phyloP scores from a whole-genome alignment of 2,329 filamentous ascomycete genomes.

The Chaetoscypha palmicola region DNA sequence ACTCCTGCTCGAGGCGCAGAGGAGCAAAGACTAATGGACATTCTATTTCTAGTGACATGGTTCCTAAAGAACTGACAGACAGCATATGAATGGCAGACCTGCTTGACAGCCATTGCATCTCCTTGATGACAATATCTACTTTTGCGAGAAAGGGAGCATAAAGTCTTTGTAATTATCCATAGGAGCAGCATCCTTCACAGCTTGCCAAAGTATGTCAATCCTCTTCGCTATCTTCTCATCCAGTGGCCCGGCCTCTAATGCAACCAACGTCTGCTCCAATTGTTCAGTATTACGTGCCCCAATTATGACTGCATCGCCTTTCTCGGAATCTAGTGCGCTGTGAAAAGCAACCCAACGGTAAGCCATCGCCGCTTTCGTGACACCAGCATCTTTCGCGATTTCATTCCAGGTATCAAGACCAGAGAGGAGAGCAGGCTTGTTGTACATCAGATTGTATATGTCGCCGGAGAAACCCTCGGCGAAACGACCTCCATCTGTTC shows the following conservation, averaged over 20 bases:
- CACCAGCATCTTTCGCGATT: slow-evolving; percentile 28
- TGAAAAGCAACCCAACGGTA: slow-evolving; percentile 34
- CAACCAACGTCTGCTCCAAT: slow-evolving; percentile 21
- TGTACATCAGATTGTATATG: slow-evolving; percentile 8
- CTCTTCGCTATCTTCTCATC: slow-evolving; percentile 15
- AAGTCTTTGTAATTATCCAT: no score
- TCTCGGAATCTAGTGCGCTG: slow-evolving; percentile 22
- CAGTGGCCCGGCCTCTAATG: slow-evolving; percentile 21
- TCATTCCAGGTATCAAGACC: slow-evolving; percentile 21
- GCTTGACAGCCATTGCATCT: no score
- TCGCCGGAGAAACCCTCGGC: slow-evolving; percentile 13
- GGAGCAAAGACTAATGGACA: no score
- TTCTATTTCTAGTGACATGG: no score
- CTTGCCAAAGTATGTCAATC: slow-evolving; percentile 23
- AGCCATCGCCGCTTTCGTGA: slow-evolving; percentile 31
- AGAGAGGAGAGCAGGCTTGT: slow-evolving; percentile 30
- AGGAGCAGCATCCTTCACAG: slow-evolving; percentile 14
- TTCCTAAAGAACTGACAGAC: no score
- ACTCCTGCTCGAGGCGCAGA: no score
- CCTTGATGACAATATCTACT: no score
- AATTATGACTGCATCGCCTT: slow-evolving; percentile 31
- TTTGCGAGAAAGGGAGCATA: no score
- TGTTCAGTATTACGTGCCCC: slow-evolving; percentile 22
- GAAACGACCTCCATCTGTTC: slow-evolving; percentile 41
- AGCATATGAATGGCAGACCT: no score